Conservation (phyloP, 805 yeast species). For the Starmerella potacharoeniae region DNA sequence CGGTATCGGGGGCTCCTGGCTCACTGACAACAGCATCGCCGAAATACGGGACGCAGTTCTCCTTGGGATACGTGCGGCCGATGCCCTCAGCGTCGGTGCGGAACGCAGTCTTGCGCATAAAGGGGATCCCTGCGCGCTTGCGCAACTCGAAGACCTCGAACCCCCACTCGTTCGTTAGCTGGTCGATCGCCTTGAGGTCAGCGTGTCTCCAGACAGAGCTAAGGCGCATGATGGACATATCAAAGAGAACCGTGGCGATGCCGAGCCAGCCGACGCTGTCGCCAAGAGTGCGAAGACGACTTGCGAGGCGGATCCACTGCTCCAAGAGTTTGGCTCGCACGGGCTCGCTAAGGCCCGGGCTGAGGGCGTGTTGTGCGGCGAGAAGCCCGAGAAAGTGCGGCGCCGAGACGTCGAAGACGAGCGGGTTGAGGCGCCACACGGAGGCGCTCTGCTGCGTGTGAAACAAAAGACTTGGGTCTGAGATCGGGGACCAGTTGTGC, state of each 20-base stretch:
- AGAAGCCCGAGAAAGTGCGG: constrained; percentile 71
- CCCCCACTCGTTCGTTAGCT: constrained; percentile 75
- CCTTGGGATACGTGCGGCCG: constrained; percentile 64
- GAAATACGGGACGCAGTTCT: constrained; percentile 75
- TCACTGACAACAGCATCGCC: constrained; percentile 62
- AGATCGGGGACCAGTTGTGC: constrained; percentile 63
- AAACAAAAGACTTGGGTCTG: constrained; percentile 65
- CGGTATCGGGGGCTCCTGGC: background rate
- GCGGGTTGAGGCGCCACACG: constrained; percentile 41
- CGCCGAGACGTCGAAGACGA: constrained; percentile 59
- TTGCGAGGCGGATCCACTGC: constrained; percentile 80
- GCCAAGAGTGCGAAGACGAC: constrained; percentile 62
- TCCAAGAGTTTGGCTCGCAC: constrained; percentile 52
- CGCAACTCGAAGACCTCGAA: constrained; percentile 85
- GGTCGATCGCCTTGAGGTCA: constrained; percentile 44
- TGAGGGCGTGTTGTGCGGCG: constrained; percentile 56
- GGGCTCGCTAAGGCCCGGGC: constrained; percentile 29
- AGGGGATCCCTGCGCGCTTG: constrained; percentile 48
- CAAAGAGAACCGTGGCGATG: constrained; percentile 69
- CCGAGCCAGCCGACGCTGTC: constrained; percentile 95
- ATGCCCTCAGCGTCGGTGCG: constrained; percentile 71
- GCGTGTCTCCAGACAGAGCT: constrained; percentile 65
- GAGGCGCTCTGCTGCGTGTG: constrained; percentile 31
- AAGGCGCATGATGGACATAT: constrained; percentile 69
- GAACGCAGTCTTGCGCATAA: constrained; percentile 52